Evolutionary conservation across 2,329 filamentous ascomycete genomes (phyloP).

Genomic region (Trichoderma sp.): DNA sequence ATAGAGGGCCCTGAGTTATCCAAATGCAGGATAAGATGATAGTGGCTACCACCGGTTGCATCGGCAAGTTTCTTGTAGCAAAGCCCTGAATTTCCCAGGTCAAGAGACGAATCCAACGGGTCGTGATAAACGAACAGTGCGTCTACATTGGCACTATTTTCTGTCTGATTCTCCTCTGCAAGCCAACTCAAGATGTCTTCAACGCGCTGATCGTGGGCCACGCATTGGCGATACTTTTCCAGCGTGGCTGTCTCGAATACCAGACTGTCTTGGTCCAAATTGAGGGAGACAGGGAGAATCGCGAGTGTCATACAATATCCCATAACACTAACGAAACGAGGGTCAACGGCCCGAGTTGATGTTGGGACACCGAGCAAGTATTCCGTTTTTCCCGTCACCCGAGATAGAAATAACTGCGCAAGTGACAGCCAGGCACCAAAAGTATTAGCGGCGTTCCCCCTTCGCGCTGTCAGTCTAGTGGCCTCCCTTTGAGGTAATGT

Average conservation of each 20-base stretch:
- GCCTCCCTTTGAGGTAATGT: background rate
- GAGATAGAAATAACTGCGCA: background rate
- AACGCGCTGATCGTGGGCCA: background rate
- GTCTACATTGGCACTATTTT: background rate
- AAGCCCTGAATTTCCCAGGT: background rate
- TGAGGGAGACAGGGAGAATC: background rate
- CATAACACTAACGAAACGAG: background rate
- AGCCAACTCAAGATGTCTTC: background rate
- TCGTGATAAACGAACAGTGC: background rate
- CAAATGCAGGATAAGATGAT: background rate
- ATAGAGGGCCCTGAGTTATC: background rate
- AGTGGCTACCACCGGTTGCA: background rate
- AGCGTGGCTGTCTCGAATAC: background rate
- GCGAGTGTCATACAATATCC: background rate
- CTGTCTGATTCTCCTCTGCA: background rate
- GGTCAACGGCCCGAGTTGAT: background rate
- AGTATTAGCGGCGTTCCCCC: background rate
- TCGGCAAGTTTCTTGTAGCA: background rate
- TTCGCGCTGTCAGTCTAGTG: background rate
- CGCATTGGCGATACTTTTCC: background rate
- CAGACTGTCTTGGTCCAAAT: background rate
- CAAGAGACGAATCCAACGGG: background rate
- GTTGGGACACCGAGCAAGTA: background rate
- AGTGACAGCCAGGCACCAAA: background rate
- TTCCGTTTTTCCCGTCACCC: background rate